These are phyloP conservation scores for Microstegium vimineum DNA, from an alignment of 176 grass and related monocot genomes.

Conservation along the genomic window DNA sequence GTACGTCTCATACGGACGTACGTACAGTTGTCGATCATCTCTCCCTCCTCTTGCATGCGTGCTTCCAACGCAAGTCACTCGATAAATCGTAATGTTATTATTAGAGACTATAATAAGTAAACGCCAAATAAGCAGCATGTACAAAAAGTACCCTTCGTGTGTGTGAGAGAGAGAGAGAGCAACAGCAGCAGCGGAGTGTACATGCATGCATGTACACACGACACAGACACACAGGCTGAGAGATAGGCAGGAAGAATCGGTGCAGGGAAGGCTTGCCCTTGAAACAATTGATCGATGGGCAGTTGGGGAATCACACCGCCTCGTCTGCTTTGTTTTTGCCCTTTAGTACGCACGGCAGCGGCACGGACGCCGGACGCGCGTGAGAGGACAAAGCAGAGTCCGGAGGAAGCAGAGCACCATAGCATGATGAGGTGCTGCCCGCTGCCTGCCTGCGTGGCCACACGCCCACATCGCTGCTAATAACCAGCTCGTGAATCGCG, in stretches of 20 bases:
- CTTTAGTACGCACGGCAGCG: not conserved
- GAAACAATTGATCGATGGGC: conserved; percentile 18
- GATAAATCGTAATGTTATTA: not conserved
- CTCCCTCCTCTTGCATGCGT: not conserved
- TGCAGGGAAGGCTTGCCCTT: not conserved
- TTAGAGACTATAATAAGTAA: not conserved
- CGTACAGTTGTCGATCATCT: not conserved
- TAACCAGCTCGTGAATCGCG: too few species aligned
- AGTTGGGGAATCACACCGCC: conserved; percentile 32
- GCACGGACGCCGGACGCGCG: not conserved
- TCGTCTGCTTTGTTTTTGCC: not conserved
- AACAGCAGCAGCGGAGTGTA: not conserved
- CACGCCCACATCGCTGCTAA: too few species aligned
- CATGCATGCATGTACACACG: not conserved
- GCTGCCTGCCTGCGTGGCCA: too few species aligned
- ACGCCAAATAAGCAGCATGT: not conserved
- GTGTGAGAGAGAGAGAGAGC: not conserved
- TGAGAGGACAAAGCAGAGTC: not conserved
- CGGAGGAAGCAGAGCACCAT: too few species aligned
- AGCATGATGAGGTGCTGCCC: too few species aligned
- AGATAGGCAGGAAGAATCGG: not conserved
- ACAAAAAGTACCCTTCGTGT: not conserved
- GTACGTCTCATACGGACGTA: not conserved
- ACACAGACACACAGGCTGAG: too few species aligned
- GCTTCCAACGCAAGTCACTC: conserved; percentile 26